A percentile compares a stretch with the other conserved stretches of the same genome.
These are phyloP conservation scores for Dactylellina haptotyla DNA, from an alignment of 2,329 filamentous ascomycete species.

Conservation along the genomic window DNA sequence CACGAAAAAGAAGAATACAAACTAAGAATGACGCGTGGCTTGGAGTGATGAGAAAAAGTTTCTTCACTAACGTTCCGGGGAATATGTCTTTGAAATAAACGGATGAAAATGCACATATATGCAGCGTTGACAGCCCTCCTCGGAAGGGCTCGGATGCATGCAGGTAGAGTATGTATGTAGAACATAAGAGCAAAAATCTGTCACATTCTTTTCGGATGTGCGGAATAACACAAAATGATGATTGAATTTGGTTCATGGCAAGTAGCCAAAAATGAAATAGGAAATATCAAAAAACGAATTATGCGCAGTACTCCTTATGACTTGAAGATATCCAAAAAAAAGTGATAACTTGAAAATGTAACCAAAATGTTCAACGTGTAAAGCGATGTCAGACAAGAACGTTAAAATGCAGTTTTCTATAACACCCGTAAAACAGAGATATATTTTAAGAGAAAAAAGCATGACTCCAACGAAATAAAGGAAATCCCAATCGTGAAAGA, in stretches of 20 bases:
- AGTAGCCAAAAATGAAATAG: neutral
- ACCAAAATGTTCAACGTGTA: constrained; percentile 2
- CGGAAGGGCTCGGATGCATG: too few species aligned
- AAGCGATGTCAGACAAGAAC: neutral
- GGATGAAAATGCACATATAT: neutral
- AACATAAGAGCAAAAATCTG: neutral
- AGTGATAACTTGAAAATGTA: neutral
- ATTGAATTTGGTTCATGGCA: neutral
- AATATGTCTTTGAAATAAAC: too few species aligned
- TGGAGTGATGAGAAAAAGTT: too few species aligned
- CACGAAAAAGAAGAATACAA: neutral
- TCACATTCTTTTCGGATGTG: too few species aligned
- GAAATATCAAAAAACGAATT: neutral
- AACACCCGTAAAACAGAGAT: constrained; percentile 14
- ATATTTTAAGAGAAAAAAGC: constrained; percentile 15
- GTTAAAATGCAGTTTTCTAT: constrained; percentile 23
- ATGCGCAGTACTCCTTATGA: constrained; percentile 2
- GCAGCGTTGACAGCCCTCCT: too few species aligned
- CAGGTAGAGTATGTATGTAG: neutral
- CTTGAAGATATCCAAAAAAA: neutral
- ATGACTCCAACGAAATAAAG: constrained; percentile 16
- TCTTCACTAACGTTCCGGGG: too few species aligned
- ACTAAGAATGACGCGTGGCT: too few species aligned
- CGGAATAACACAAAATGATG: too few species aligned
- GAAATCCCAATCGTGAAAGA: constrained; percentile 11